Base-by-base conservation (phyloP, 345 rosid genomes). In the Anastatica hierochuntica region DNA sequence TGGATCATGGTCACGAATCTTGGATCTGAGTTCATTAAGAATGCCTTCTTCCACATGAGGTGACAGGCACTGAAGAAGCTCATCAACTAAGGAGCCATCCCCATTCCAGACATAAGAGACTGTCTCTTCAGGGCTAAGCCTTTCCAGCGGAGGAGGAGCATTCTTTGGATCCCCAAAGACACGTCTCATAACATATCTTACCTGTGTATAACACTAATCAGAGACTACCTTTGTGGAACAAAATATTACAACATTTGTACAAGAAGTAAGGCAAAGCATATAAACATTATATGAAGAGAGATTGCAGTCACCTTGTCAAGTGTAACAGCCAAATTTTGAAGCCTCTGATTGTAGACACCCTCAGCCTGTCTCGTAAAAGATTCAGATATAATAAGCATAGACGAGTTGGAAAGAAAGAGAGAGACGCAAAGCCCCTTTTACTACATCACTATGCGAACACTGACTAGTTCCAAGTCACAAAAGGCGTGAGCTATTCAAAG, bases 291-390 rank as follows among this genome's bases (percentile, higher is more conserved):
- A 36, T 39, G 47, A 44, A 14, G 47, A 46, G 53, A 43, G 56
- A 33, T 45, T 42, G 30, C 18, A 70, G 43, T 62, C 66, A 94
- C 99, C 97, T 94, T 94, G 77, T 94, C 99, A 66, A 94, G 94
- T 58, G 97, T 94, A 39, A 85, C 75, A 26, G 99, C 99, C 80
- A 94, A 66, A 77, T 94, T 94, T 73, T 94, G 99, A 68, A 94
- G 95, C 77, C 99, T 83, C 85, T 94, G 99, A 71, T 94, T 94
- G 74, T 85, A 88, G 56, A 94, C 99, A 56, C 99, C 99, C 79
- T 94, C 99, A 48, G 99, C 99, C 99, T 94, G 79, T 43, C 15
- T 17, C 64, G 47, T 43, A 24, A 67, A 49, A 41, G 39, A 31
- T 53, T 36, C 44, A 72, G 17, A 36, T n/a, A 13, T 40, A 63